A percentile compares a stretch with the other conserved stretches of the same genome.
Evolutionary conservation across 2,329 filamentous ascomycete species (phyloP).

Genomic region (Exserohilum turcica): DNA sequence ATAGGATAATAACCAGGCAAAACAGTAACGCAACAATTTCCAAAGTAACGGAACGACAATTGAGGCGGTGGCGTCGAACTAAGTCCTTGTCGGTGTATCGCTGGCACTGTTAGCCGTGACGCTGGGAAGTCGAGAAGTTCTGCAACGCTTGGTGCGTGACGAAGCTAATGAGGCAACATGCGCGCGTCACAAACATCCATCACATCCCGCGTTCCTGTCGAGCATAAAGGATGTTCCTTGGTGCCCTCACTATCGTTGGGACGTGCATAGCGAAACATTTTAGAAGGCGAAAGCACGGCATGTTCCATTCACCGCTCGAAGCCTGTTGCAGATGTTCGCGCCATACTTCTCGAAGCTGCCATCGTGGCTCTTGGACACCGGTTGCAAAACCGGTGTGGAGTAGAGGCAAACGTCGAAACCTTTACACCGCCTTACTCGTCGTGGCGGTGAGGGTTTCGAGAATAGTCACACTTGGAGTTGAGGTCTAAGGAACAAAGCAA

Average conservation of each 20-base stretch:
- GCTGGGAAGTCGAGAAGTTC: neutral
- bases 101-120: neutral
- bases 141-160: constrained; percentile 1
- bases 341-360: constrained; percentile 1
- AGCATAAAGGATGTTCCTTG: neutral
- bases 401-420: neutral
- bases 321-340: neutral
- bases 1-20: neutral
- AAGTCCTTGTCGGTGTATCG: neutral
- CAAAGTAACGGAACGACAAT: neutral
- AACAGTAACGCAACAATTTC: neutral
- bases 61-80: neutral
- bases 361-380: neutral
- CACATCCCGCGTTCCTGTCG: neutral
- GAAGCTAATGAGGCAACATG: neutral
- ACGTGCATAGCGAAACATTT: constrained; percentile 2
- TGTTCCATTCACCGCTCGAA: neutral
- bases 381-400: neutral
- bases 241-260: neutral
- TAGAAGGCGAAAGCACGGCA: neutral
- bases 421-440: constrained; percentile 1
- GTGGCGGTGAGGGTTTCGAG: constrained; percentile 14
- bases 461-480: constrained; percentile 16
- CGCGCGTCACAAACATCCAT: neutral
- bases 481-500: constrained; percentile 7